Base-by-base conservation (phyloP, 345 rosid species). In the Melaleuca alternifolia region DNA sequence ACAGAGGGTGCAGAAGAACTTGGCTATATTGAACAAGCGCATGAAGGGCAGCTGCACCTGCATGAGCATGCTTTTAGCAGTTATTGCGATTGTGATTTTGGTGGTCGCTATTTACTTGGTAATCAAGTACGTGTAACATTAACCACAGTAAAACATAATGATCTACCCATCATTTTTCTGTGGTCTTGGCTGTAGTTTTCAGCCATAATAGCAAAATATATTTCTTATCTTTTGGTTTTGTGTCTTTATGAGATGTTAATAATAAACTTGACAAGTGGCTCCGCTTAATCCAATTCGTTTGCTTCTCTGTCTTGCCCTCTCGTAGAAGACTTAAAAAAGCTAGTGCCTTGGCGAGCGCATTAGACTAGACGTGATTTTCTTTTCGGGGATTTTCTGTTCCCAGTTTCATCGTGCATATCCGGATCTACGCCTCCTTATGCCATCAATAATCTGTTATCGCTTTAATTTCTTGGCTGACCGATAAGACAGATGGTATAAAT, bases 1-100 rank as follows among this genome's bases (percentile, higher is more conserved):
- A 88, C 92, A 92, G 93, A 82, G 92, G 28, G 92, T 90, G 62
- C 92, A 90, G 88, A 92, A 87, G 89, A 88, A 90, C 82, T 75
- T 92, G 89, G 90, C 90, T 2, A 28, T 89, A 21, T 54, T 92
- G 90, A 92, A 92, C 82, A 90, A 90, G 88, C 89, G 91, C 54
- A 87, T 91, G 61, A 90, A 89, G 84, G 89, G 91, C 28, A 91
- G 90, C 41, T 92, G 91, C 87, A 59, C 89, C 83, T 90, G 92
- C 89, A 79, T 89, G 88, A 77, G 87, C 88, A 87, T 92, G 91
- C 89, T 89, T 14, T 61, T 91, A 56, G 85, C 92, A 5, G 90
- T 88, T 77, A 50, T 86, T 23, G 91, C 89, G 26, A 90, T 92
- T 51, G 91, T 92, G 87, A 53, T 62, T 88, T 90, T 92, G 85